A percentile compares a stretch with the other conserved stretches of the same genome.
Evolutionary conservation across 2,329 filamentous ascomycete genomes (phyloP).

Genomic region (Colletotrichum tropicale): DNA sequence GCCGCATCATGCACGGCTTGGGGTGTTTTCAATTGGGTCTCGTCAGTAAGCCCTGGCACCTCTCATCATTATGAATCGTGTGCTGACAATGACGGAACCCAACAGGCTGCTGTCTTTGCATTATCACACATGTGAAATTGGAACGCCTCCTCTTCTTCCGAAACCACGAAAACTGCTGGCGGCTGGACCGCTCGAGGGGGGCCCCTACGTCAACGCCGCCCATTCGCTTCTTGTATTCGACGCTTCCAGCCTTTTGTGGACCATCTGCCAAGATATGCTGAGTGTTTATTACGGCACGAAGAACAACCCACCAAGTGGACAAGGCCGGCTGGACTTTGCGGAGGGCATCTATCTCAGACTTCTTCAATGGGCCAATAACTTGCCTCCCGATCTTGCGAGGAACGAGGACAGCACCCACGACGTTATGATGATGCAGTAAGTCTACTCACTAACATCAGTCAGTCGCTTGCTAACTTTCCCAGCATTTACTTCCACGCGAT

Average conservation of each 20-base stretch:
- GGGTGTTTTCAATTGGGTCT: slow-evolving; percentile 27
- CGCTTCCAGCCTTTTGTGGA: not conserved
- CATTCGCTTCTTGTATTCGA: not conserved
- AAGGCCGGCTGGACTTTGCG: not conserved
- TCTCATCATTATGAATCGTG: not conserved
- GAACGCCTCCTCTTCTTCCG: not conserved
- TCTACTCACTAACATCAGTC: accelerated
- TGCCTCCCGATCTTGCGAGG: not conserved
- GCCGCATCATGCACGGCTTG: slow-evolving; percentile 30
- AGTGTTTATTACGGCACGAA: not conserved
- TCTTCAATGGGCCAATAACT: not conserved
- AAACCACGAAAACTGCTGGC: not conserved
- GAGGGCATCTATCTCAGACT: not conserved
- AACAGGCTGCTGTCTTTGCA: not conserved
- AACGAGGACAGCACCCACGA: not conserved
- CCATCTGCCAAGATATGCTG: not conserved
- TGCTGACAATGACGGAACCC: not conserved
- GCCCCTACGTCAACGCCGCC: not conserved
- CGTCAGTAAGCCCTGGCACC: not conserved
- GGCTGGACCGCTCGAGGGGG: not conserved
- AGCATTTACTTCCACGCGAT: slow-evolving; percentile 10
- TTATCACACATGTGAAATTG: not conserved
- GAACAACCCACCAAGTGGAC: accelerated
- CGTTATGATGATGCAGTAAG: slow-evolving; percentile 5
- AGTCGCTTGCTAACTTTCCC: not conserved